phyloP scores from a whole-genome alignment of 176 grass and related monocot species.

The Oryza glaberrima region DNA sequence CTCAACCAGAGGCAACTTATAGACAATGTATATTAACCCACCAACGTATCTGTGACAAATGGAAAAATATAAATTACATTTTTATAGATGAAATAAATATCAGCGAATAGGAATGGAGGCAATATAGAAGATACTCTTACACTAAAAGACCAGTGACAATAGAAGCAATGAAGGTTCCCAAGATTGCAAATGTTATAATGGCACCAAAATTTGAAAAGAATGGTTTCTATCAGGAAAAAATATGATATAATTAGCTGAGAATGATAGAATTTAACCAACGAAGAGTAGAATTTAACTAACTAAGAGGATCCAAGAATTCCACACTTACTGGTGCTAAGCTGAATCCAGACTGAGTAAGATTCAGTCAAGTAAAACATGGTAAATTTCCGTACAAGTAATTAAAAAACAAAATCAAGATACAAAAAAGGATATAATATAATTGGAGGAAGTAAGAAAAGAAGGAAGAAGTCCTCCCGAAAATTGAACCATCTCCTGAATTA shows the following conservation, averaged over 20 bases:
- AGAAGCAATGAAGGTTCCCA: conserved; percentile 89
- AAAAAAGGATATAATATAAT: conserved; percentile 98
- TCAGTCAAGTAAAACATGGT: conserved; percentile 71
- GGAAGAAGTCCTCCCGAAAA: conserved; percentile 94
- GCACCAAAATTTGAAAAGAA: conserved; percentile 98
- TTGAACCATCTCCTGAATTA: conserved; percentile 90
- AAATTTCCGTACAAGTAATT: conserved; percentile 25
- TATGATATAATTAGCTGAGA: conserved; percentile 10
- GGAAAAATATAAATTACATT: conserved; percentile 15
- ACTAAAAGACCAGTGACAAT: conserved; percentile 82
- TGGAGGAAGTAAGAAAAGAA: conserved; percentile 92
- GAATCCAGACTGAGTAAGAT: conserved; percentile 83
- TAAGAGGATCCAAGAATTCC: conserved; percentile 22
- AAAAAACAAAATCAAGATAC: conserved; percentile 34
- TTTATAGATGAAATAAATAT: conserved; percentile 17
- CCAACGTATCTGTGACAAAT: conserved; percentile 65
- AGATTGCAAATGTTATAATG: conserved; percentile 91
- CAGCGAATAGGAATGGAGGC: conserved; percentile 21
- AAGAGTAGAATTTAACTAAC: neutral
- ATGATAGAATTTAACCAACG: conserved; percentile 1
- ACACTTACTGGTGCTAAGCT: conserved; percentile 81
- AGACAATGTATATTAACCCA: conserved; percentile 80
- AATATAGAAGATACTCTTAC: conserved; percentile 56
- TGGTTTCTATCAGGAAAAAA: conserved; percentile 65
- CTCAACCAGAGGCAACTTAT: conserved; percentile 82